Evolutionary conservation across 129 eudicot genomes (phyloP).

Genomic region (Sambucus nigra): DNA sequence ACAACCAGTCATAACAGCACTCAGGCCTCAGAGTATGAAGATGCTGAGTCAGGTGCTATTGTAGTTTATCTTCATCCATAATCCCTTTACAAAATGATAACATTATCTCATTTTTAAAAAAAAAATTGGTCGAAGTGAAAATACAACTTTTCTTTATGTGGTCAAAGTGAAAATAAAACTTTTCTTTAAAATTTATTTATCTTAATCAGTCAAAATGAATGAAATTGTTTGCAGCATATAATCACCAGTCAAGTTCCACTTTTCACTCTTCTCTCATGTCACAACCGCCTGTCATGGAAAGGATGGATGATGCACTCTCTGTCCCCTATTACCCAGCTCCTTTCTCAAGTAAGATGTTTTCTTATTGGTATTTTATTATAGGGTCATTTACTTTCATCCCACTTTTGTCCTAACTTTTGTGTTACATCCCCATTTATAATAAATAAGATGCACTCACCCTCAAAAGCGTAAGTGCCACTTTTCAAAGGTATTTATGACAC

Average conservation of each 20-base stretch:
- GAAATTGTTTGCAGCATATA: slow-evolving; percentile 53
- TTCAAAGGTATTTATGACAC: no score
- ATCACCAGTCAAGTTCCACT: slow-evolving; percentile 62
- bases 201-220: background rate
- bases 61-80: slow-evolving; percentile 1
- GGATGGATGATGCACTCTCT: slow-evolving; percentile 41
- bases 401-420: no score
- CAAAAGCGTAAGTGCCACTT: no score
- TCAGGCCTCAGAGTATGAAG: slow-evolving; percentile 80
- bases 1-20: slow-evolving; percentile 60
- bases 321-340: slow-evolving; percentile 50
- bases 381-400: no score
- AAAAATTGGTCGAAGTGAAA: no score
- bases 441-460: no score
- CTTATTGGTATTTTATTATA: no score
- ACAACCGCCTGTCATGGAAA: slow-evolving; percentile 35
- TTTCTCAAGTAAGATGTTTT: slow-evolving; percentile 38
- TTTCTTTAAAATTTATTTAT: background rate
- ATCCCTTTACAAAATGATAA: background rate
- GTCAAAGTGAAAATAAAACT: background rate
- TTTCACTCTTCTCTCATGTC: slow-evolving; percentile 42
- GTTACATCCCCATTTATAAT: no score
- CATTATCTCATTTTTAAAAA: background rate
- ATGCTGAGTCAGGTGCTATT: slow-evolving; percentile 72
- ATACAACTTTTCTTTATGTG: background rate